phyloP scores from a whole-genome alignment of 768 basidiomycete species.

The Amylocystis lapponica region DNA sequence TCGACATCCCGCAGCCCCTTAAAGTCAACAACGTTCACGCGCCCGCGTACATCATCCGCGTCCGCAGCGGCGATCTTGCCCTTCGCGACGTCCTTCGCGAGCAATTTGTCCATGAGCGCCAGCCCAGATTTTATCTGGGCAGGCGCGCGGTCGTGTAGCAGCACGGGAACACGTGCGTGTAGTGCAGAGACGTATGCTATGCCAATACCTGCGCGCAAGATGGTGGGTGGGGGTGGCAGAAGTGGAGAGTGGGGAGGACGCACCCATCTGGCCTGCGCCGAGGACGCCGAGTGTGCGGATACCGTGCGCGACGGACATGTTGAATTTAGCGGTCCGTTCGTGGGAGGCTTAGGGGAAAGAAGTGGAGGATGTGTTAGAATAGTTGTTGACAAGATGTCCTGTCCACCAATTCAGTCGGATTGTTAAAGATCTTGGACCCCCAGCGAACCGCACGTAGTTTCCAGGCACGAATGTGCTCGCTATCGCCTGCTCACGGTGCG shows the following conservation, averaged over 20 bases:
- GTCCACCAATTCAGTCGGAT: too few species aligned
- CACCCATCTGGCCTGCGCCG: conserved; percentile 76
- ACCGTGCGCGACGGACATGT: conserved; percentile 61
- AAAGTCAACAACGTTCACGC: conserved; percentile 59
- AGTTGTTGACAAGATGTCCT: too few species aligned
- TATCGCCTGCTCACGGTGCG: too few species aligned
- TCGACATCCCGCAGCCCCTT: conserved; percentile 72
- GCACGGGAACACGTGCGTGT: conserved; percentile 79
- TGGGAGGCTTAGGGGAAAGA: background rate
- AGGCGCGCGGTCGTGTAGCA: conserved; percentile 75
- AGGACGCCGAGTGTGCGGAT: conserved; percentile 73
- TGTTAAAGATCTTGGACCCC: too few species aligned
- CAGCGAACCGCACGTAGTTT: too few species aligned
- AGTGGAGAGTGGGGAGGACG: conserved; percentile 1
- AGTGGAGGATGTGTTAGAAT: too few species aligned
- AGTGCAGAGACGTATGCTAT: conserved; percentile 86
- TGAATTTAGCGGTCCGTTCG: too few species aligned
- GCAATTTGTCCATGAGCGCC: conserved; percentile 69
- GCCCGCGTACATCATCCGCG: conserved; percentile 66
- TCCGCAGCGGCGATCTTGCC: conserved; percentile 64
- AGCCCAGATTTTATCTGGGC: conserved; percentile 72
- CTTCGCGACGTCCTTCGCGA: conserved; percentile 87
- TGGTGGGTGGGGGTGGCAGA: background rate
- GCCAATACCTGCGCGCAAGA: conserved; percentile 72
- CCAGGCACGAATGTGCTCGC: too few species aligned